Evolutionary conservation across 2,329 filamentous ascomycete genomes (phyloP).

Genomic region (Fonsecaea multimorphosa): DNA sequence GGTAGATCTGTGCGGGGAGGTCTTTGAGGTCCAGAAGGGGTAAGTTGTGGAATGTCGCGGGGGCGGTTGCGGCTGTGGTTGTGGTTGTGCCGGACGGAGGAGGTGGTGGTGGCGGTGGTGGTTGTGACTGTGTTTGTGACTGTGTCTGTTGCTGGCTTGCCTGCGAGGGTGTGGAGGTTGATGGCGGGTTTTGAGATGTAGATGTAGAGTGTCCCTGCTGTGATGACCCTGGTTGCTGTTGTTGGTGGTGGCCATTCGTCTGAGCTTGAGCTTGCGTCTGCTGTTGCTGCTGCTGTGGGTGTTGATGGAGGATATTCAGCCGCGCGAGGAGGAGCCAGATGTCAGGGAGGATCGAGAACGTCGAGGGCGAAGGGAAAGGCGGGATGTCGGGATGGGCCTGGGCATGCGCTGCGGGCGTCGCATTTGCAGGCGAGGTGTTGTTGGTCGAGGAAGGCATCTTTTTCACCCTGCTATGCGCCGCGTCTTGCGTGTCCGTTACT

Average conservation of each 20-base stretch:
- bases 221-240: conserved; percentile 39
- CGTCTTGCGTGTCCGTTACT: background rate
- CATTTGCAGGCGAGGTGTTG: background rate
- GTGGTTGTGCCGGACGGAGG: conserved; percentile 26
- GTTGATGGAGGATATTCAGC: conserved; percentile 52
- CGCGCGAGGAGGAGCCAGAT: conserved; percentile 78
- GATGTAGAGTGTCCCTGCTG: conserved; percentile 23
- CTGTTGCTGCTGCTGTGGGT: conserved; percentile 48
- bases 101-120: conserved; percentile 33
- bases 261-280: conserved; percentile 23
- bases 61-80: conserved; percentile 25
- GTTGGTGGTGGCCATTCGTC: conserved; percentile 38
- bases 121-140: too few relatives aligned
- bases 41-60: conserved; percentile 10
- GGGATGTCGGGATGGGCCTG: conserved; percentile 32
- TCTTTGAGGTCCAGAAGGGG: conserved; percentile 70
- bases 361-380: conserved; percentile 75
- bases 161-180: conserved; percentile 44
- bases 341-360: conserved; percentile 83
- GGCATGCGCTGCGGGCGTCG: conserved; percentile 31
- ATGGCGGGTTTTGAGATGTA: conserved; percentile 35
- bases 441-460: background rate
- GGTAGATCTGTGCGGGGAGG: conserved; percentile 76
- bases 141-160: conserved; percentile 32
- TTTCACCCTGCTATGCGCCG: background rate